These are phyloP conservation scores for Scheffersomyces amazonensis DNA, from an alignment of 805 yeast genomes.

Conservation along the genomic window DNA sequence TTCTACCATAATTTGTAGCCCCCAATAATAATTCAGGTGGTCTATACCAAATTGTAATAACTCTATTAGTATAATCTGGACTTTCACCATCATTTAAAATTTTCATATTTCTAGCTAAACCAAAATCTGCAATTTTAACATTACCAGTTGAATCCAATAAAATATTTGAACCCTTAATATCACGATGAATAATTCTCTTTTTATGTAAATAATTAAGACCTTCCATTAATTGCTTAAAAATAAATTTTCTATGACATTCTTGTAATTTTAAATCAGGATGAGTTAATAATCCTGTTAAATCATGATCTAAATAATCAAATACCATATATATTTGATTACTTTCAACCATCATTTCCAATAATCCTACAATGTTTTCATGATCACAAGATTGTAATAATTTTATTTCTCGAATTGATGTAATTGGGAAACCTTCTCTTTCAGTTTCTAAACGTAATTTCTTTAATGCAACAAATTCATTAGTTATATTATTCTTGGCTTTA, in stretches of 20 bases:
- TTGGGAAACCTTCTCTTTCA: conserved; percentile 94
- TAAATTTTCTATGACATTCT: conserved; percentile 62
- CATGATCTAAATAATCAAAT: conserved; percentile 92
- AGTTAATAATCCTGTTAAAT: conserved; percentile 79
- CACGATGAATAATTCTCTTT: conserved; percentile 71
- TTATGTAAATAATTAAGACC: conserved; percentile 71
- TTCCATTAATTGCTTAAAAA: conserved; percentile 61
- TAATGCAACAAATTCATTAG: conserved; percentile 77
- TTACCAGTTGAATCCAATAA: conserved; percentile 60
- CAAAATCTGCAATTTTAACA: conserved; percentile 77
- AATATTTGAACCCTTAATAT: conserved; percentile 79
- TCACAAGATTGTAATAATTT: conserved; percentile 77
- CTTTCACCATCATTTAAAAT: conserved; percentile 46
- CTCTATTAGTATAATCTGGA: conserved; percentile 90
- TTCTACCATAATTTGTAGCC: conserved; percentile 83
- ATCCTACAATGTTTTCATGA: conserved; percentile 77
- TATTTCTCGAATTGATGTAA: conserved; percentile 91
- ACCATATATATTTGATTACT: conserved; percentile 76
- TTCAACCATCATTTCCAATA: conserved; percentile 89
- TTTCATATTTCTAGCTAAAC: conserved; percentile 76
- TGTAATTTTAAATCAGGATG: conserved; percentile 66
- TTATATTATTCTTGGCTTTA: conserved; percentile 71
- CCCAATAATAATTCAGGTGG: conserved; percentile 94
- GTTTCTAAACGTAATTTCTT: conserved; percentile 79
- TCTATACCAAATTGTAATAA: conserved; percentile 94